Percentiles rank a stretch among this genome's conserved stretches.
phyloP scores from a whole-genome alignment of 768 basidiomycete genomes.

The Fomitopsis serialis region DNA sequence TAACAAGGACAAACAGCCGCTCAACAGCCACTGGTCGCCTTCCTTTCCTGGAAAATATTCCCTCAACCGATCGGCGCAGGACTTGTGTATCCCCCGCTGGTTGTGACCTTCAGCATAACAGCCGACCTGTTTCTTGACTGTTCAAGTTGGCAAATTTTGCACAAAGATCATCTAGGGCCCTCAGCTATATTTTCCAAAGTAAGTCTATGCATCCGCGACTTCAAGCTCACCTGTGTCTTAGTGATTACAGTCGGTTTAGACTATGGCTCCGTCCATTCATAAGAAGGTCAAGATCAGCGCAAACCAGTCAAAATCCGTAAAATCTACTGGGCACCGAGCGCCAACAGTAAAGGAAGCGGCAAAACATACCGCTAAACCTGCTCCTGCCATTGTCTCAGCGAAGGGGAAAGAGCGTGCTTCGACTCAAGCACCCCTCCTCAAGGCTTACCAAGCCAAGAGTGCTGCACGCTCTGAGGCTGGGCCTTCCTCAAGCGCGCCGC shows the following conservation, averaged over 20 bases:
- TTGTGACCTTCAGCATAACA: too few relatives aligned
- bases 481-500: conserved; percentile 25
- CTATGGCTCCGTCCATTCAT: conserved; percentile 9
- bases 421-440: conserved; percentile 7
- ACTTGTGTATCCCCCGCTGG: too few relatives aligned
- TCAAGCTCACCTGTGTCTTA: too few relatives aligned
- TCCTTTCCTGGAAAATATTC: conserved; percentile 14
- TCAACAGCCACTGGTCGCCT: not conserved
- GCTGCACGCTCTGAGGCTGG: not conserved
- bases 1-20: conserved; percentile 16
- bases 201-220: conserved; percentile 2
- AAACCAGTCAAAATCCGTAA: not conserved
- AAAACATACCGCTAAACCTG: not conserved
- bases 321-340: not conserved
- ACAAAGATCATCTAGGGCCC: too few relatives aligned
- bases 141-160: too few relatives aligned
- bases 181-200: too few relatives aligned
- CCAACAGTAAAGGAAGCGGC: too few relatives aligned
- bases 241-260: conserved; percentile 7
- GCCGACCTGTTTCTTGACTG: too few relatives aligned
- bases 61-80: not conserved
- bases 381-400: not conserved
- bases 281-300: conserved; percentile 5
- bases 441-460: conserved; percentile 2
- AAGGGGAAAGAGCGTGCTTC: conserved; percentile 26